Percentiles rank a stretch among this genome's conserved stretches.
Evolutionary conservation across 345 rosid species (phyloP).

Genomic region (Mallotus nudiflorus): DNA sequence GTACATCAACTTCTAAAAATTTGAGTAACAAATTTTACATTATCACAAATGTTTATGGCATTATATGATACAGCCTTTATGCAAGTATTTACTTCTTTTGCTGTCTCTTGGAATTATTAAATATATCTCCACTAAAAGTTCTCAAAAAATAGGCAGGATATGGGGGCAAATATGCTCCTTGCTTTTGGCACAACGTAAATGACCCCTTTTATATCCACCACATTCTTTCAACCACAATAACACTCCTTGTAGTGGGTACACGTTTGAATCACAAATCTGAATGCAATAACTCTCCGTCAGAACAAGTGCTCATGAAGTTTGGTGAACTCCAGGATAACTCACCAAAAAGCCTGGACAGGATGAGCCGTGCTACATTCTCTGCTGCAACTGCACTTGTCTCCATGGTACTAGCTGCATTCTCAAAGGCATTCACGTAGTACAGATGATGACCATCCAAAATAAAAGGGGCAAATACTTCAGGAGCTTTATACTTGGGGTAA

Average conservation of each 20-base stretch:
- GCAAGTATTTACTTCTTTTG: too few relatives aligned
- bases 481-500: slow-evolving; percentile 82
- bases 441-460: slow-evolving; percentile 68
- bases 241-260: background rate
- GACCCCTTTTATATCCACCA: too few relatives aligned
- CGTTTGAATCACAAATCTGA: slow-evolving; percentile 43
- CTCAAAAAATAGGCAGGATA: too few relatives aligned
- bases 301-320: slow-evolving; percentile 30
- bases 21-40: too few relatives aligned
- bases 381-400: slow-evolving; percentile 93
- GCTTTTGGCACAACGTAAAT: too few relatives aligned
- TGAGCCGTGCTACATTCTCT: slow-evolving; percentile 85
- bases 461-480: slow-evolving; percentile 86
- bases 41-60: too few relatives aligned
- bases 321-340: slow-evolving; percentile 22
- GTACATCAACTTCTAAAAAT: too few relatives aligned
- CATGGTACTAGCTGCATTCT: slow-evolving; percentile 93
- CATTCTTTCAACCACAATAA: background rate
- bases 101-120: too few relatives aligned
- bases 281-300: slow-evolving; percentile 31
- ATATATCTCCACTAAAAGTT: too few relatives aligned
- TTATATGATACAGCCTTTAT: too few relatives aligned
- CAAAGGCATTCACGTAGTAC: slow-evolving; percentile 90
- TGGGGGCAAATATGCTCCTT: too few relatives aligned
- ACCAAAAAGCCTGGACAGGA: slow-evolving; percentile 54